These are phyloP conservation scores for Trichoderma asperelloides DNA, from an alignment of 495 filamentous ascomycete genomes.

Conservation along the genomic window DNA sequence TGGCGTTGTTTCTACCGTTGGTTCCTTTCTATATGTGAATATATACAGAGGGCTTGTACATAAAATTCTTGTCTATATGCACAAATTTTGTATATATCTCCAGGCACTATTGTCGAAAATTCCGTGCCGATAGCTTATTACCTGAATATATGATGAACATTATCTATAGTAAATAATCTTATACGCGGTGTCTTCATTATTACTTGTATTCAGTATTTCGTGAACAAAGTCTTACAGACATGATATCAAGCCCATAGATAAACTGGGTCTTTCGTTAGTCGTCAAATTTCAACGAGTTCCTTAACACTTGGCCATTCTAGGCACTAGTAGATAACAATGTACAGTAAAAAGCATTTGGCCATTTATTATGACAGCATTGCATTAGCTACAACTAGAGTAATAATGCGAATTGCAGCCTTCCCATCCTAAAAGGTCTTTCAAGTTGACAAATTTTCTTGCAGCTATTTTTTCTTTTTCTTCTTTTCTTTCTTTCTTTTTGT, in stretches of 20 bases:
- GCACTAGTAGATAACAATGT: too few species aligned
- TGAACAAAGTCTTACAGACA: too few species aligned
- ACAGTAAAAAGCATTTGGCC: background rate
- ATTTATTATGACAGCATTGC: background rate
- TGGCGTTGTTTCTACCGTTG: background rate
- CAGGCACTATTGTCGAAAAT: background rate
- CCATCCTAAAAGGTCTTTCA: background rate
- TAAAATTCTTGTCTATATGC: background rate
- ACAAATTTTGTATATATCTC: background rate
- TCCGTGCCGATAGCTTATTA: background rate
- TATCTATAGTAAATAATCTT: too few species aligned
- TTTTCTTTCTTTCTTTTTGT: background rate
- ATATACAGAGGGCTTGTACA: background rate
- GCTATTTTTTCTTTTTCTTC: background rate
- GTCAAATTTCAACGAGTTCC: too few species aligned
- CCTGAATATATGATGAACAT: too few species aligned
- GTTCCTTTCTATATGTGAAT: background rate
- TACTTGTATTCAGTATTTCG: too few species aligned
- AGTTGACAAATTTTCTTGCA: background rate
- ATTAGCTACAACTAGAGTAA: too few species aligned
- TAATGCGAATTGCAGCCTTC: background rate
- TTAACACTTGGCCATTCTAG: too few species aligned
- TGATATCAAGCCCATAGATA: too few species aligned
- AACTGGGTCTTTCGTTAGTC: too few species aligned
- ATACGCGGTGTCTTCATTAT: background rate